Evolutionary conservation across 371 early-diverging fungal genomes (phyloP), one percentile per base, ranked within the genome.

Genomic region (Actinomortierella wolfii): DNA sequence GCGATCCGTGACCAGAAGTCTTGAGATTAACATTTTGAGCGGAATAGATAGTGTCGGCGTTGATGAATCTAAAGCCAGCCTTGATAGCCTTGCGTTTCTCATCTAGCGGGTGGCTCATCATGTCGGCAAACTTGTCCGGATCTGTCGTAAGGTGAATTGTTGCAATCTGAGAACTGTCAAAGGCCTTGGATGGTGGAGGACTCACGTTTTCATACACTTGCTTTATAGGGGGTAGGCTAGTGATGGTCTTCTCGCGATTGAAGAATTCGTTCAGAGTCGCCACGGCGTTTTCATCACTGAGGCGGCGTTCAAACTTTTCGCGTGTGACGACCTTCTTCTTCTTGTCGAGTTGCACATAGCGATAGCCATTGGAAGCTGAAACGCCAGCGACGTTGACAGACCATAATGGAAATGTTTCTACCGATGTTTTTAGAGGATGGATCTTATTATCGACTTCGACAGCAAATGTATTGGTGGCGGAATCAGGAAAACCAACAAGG

Each of bases 1-100:
- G 65, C 29, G 68, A 74, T 14, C 68, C 66, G n/a, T 79, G 77
- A 4, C 79, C 79, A 6, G 76, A 68, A 21, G 71, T 43, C 57
- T 76, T 77, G 42, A 79, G 39, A 21, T 63, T 41, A 11, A 73
- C 70, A 42, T 75, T 47, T 1, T 63, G 56, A 15, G 24, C 49
- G 39, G 49, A 47, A 20, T 49, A 54, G 54, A 49, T 29, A 5
- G 28, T 50, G 49, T 61, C 48, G 21, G 54, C 49, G 45, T 54
- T 54, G 61, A 44, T 54, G 41, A 54, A 54, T 15, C 28, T 49
- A n/a, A 61, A 49, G 55, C 49, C 54, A 17, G 54, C 61, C 24
- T 24, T 24, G 25, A 54, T 46, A 8, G 20, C 29, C 34, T 54
- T 29, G 15, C 18, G 61, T 20, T 40, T 40, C n/a, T 50, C 46